Base-by-base conservation (phyloP, 257 asterid species). In the Solanum megistacrolobum region DNA sequence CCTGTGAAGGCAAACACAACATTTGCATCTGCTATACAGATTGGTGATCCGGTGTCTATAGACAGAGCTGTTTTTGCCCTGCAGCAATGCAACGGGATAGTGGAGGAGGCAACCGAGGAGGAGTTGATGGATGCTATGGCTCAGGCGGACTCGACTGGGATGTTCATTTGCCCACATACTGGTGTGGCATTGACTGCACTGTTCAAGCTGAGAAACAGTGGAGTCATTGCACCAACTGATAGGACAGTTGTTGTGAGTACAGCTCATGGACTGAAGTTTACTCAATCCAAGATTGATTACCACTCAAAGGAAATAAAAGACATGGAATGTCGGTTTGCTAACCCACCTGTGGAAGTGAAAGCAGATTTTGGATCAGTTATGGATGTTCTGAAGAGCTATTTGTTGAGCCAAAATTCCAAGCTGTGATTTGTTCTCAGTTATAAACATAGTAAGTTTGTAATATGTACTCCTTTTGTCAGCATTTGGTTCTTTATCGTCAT, bases 101-200 rank as follows among this genome's bases (percentile, higher is more conserved):
- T 94, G 2, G 98, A 96, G 89, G 98, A 96, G 89, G 98, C 98
- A 1, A 96, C 96, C 0, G 98, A 96, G 92, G 98, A 96, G 92
- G 98, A 96, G 85, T 73, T 96, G 92, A 96, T 94, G 98, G 96
- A 96, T 87, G 98, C 98, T 14, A 94, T 92, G 96, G 98, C 98
- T 18, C 94, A 94, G 88, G 98, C 98, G 0, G 98, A 96, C 79
- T 96, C 98, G 1, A 95, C 98, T 4, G 98, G 98, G 89, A 96
- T 96, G 98, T 96, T 95, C 71, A 95, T 96, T 16, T 96, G 98
- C 89, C 98, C 98, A 3, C 98, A 96, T 85, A 96, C 98, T 3
- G 98, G 98, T 1, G 98, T 96, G 89, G 98, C 98, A 39, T 87
- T 94, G 91, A 88, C 94, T 62, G 98, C 98, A 0, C 71, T 96